phyloP scores from a whole-genome alignment of 1,139 yeast genomes.

The Geotrichum restrictum region DNA sequence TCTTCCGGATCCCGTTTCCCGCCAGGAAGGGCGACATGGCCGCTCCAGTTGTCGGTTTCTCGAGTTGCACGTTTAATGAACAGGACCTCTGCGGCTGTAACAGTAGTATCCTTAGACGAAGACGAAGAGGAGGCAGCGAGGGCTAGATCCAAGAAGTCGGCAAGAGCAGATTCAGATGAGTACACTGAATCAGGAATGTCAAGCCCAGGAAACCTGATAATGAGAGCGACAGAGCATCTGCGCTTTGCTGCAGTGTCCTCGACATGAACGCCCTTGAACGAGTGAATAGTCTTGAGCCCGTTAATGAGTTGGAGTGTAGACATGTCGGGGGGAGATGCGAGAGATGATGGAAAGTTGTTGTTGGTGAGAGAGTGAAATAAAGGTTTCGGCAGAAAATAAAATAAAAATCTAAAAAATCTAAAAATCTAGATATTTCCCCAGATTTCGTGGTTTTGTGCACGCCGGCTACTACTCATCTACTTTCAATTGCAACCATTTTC shows the following conservation, averaged over 20 bases:
- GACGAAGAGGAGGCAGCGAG: not conserved
- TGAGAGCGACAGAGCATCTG: slow-evolving; percentile 30
- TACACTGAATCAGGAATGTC: slow-evolving; percentile 14
- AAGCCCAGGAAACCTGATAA: slow-evolving; percentile 26
- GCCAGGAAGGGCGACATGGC: slow-evolving; percentile 44
- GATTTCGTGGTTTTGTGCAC: too few species aligned
- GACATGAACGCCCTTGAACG: slow-evolving; percentile 23
- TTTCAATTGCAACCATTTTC: too few species aligned
- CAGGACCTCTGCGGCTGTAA: slow-evolving; percentile 34
- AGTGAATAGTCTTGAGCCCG: slow-evolving; percentile 23
- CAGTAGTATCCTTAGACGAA: too few species aligned
- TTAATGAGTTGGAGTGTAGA: slow-evolving; percentile 20
- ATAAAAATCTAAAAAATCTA: too few species aligned
- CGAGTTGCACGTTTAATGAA: slow-evolving; percentile 40
- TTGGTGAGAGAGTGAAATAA: too few species aligned
- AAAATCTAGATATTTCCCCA: too few species aligned
- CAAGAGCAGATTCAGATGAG: slow-evolving; percentile 11
- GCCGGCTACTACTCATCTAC: too few species aligned
- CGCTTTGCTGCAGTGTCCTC: slow-evolving; percentile 23
- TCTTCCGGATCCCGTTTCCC: slow-evolving; percentile 41
- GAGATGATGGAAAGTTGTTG: too few species aligned
- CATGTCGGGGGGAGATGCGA: not conserved
- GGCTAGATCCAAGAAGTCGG: slow-evolving; percentile 1
- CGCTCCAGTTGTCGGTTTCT: slow-evolving; percentile 42
- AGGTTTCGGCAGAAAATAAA: not conserved